These are phyloP conservation scores for Hymenoscyphus repandus DNA, from an alignment of 2,329 filamentous ascomycete species.

Conservation along the genomic window DNA sequence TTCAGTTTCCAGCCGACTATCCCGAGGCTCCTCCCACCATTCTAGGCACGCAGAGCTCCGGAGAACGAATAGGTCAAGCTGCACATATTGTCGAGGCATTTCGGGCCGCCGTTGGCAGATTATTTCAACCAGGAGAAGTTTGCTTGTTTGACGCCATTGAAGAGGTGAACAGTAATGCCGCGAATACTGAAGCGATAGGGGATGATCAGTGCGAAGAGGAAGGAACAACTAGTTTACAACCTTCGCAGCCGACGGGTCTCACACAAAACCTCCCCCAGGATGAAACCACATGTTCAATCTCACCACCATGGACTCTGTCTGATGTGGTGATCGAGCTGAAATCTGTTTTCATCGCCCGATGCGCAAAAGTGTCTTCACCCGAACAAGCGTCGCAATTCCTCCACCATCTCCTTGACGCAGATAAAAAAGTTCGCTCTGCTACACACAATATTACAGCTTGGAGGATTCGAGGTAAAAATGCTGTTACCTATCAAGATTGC, in stretches of 20 bases:
- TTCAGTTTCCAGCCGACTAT: conserved; percentile 70
- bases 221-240: background rate
- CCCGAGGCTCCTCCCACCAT: conserved; percentile 69
- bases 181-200: background rate
- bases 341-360: conserved; percentile 81
- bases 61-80: conserved; percentile 65
- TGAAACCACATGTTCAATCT: conserved; percentile 5
- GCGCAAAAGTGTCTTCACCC: conserved; percentile 63
- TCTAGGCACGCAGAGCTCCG: conserved; percentile 73
- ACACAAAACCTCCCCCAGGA: conserved; percentile 14
- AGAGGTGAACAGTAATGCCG: conserved; percentile 45
- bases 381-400: conserved; percentile 67
- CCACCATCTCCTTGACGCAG: conserved; percentile 69
- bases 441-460: conserved; percentile 96
- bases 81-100: conserved; percentile 65
- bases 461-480: conserved; percentile 61
- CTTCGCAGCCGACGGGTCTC: conserved; percentile 7
- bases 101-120: conserved; percentile 57
- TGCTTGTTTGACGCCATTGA: conserved; percentile 92
- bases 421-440: conserved; percentile 79
- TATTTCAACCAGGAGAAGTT: conserved; percentile 69
- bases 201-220: conserved; percentile 5
- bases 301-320: conserved; percentile 62
- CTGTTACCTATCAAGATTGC: conserved; percentile 73
- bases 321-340: conserved; percentile 73